Base-by-base conservation (phyloP, 2,329 filamentous ascomycete species). In the Cadophora sp. region DNA sequence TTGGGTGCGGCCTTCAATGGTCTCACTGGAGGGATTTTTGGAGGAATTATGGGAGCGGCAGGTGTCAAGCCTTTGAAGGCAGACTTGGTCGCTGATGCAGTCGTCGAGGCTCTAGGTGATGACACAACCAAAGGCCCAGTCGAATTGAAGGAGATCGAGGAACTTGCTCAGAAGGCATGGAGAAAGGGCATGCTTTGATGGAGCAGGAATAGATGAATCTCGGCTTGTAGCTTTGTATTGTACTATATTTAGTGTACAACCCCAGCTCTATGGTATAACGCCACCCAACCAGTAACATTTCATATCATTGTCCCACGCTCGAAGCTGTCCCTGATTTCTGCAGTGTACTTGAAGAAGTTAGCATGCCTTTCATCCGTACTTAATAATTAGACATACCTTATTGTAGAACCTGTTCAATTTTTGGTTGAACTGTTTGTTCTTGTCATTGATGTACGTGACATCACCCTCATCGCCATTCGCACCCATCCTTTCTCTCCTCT, bases 391-490 rank as follows among this genome's bases (percentile, higher is more conserved):
- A 76, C 81, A 69, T 80, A 86, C 84, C 82, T 97, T 97, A 83
- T 99, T 96, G 82, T 99, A 99, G 83, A 98, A 99, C 73, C 96
- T 86, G 64, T 91, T 86, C 80, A 99, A 84, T 83, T 99, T 98
- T 83, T 97, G 90, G 88, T 99, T 99, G 84, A 99, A 99, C 85
- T 97, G 94, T 86, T 98, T 98, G 86, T 99, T 99, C 91, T 99
- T 97, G 82, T 97, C 94, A 82, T 99, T 99, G 87, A 99, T 99
- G 81, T 97, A 98, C 8, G 95, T 98, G 75, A 98, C 92, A 80
- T 99, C 96, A 31, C 89, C 91, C 59, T 94, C 92, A 71, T 97
- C 94, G 68, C 94, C 93, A 71, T 90, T 91, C 78, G 90, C 87
- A 14, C 88, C 87, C 79, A 92, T 89, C 64, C 94, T 86, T 73